Evolutionary conservation across 129 eudicot species (phyloP).

Genomic region (Saussurea involucrata): DNA sequence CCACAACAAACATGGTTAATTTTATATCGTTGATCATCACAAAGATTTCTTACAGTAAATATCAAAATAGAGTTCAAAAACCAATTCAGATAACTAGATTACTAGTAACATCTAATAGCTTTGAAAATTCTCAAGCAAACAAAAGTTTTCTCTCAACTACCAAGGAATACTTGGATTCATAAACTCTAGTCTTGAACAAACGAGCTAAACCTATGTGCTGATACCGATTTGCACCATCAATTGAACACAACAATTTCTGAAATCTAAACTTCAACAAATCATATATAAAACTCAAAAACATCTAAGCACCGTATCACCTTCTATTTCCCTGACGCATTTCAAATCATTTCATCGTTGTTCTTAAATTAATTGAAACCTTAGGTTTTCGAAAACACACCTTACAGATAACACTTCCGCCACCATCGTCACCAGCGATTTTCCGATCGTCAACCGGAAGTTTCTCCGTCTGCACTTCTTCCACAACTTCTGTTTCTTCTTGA

Average conservation of each 20-base stretch:
- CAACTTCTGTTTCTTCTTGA: constrained; percentile 13
- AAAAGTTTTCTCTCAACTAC: background rate
- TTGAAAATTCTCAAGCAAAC: background rate
- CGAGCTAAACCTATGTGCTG: background rate
- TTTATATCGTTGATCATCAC: background rate
- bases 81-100: background rate
- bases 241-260: background rate
- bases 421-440: constrained; percentile 12
- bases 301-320: background rate
- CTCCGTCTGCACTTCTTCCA: constrained; percentile 2
- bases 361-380: constrained; percentile 1
- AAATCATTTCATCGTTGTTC: background rate
- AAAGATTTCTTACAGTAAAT: background rate
- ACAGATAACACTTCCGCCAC: constrained; percentile 35
- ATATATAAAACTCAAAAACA: background rate
- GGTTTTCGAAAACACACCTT: constrained; percentile 40
- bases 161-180: background rate
- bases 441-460: background rate
- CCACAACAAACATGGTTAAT: background rate
- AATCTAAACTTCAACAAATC: background rate
- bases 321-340: background rate
- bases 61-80: background rate
- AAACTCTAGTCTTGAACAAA: background rate
- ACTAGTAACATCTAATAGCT: background rate
- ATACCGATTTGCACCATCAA: background rate